A percentile compares a stretch with the other conserved stretches of the same genome.
Conservation (phyloP, 768 basidiomycete species). For the Scleroderma citrinum region DNA sequence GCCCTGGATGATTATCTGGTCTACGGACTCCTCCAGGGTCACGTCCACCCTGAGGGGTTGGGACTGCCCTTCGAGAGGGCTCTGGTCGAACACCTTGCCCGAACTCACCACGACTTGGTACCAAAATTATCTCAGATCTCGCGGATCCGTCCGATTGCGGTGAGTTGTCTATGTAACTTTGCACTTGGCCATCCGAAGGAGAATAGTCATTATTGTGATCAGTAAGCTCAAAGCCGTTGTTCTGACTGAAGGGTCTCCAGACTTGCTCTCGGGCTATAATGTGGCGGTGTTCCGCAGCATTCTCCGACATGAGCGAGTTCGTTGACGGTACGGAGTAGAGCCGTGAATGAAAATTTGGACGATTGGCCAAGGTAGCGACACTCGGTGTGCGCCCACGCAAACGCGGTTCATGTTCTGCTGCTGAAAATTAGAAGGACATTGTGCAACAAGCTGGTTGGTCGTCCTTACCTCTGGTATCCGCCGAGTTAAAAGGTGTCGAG, state of each 20-base stretch:
- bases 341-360: slow-evolving; percentile 14
- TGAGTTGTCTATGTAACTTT: neutral
- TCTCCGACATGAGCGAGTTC: slow-evolving; percentile 41
- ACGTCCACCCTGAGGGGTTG: neutral
- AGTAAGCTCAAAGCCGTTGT: slow-evolving; percentile 6
- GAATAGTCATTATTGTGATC: neutral
- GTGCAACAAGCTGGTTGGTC: neutral
- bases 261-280: slow-evolving; percentile 33
- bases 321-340: slow-evolving; percentile 26
- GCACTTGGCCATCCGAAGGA: too few species aligned
- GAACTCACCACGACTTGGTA: neutral
- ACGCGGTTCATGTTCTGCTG: neutral
- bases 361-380: slow-evolving; percentile 3
- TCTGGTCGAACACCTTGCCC: neutral
- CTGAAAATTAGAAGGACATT: neutral
- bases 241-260: slow-evolving; percentile 15
- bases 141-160: neutral
- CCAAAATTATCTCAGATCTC: neutral
- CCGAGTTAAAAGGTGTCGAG: slow-evolving; percentile 5
- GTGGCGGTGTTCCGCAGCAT: slow-evolving; percentile 37
- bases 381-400: slow-evolving; percentile 4
- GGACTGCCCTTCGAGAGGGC: neutral
- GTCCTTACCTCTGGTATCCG: slow-evolving; percentile 1
- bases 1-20: neutral
- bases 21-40: neutral